Base-by-base conservation (phyloP, 2,329 filamentous ascomycete genomes). In the Lachnellula willkommii region DNA sequence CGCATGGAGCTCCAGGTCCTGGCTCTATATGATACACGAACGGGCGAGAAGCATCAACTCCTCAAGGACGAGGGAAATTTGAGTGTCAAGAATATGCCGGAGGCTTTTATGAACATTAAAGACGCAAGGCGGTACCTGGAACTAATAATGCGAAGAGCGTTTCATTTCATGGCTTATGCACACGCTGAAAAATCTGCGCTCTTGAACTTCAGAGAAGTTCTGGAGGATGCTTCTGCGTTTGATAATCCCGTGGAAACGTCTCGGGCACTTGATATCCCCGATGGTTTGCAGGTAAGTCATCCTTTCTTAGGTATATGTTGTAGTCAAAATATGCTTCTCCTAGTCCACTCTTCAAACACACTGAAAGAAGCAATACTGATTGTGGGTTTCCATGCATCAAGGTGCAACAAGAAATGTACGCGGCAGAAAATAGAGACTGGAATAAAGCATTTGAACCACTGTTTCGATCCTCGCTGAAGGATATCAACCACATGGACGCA, bases 371-470 rank as follows among this genome's bases (percentile, higher is more conserved):
- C 5, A 14, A 28, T 15, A 17, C 24, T 47, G 45, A 47, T 5
- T 7, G 52, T 53, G 39, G 24, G 61, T 22, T 53, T 32, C 8
- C 28, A 32, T 8, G 28, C 28, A 9, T 32, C 8, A 32, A 60
- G 24, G 50, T 58, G 7, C 53, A 65, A 32, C 62, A 63, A 51
- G 57, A 60, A 35, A 58, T 53, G 11, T 58, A 59, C 39, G 52
- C 45, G 2, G 32, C 59, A 8, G 64, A 64, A 39, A 60, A 60
- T 28, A 47, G 59, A 24, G 40, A 58, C 7, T 65, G 64, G 64
- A 51, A 46, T 15, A 52, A 53, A 51, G 58, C 59, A 5, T 65
- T 64, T 42, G 56, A 62, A 20, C 55, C 56, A 26, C 48, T 66
- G 9, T 60, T 59, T 35, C 52, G 51, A 17, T 39, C 50, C 7